Evolutionary conservation across 371 early-diverging fungal genomes (phyloP).

Genomic region (Chytridium lagenaria): DNA sequence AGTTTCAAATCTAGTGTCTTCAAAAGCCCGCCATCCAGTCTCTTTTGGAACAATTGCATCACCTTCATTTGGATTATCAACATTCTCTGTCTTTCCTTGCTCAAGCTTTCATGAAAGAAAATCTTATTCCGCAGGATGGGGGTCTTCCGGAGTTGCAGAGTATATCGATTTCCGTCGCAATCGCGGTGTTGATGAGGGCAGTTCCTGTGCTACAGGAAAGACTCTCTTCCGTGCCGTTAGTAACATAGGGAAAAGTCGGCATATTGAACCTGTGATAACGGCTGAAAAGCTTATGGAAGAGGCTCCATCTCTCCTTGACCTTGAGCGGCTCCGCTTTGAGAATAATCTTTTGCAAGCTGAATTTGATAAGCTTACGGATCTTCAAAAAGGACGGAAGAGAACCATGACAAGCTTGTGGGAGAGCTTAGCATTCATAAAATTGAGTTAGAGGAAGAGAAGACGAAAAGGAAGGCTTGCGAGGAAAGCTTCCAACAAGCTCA

Average conservation of each 20-base stretch:
- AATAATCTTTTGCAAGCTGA: not conserved
- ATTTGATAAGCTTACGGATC: not conserved
- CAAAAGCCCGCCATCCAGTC: not conserved
- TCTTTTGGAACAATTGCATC: conserved; percentile 1
- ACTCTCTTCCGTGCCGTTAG: no score
- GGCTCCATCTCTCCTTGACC: no score
- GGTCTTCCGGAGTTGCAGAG: not conserved
- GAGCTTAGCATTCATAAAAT: not conserved
- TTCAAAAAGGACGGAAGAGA: not conserved
- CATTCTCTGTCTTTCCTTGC: not conserved
- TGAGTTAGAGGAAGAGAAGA: not conserved
- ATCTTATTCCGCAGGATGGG: not conserved
- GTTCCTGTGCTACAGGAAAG: not conserved
- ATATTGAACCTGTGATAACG: no score
- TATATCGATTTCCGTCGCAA: not conserved
- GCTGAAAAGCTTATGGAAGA: no score
- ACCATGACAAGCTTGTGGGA: not conserved
- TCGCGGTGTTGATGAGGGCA: not conserved
- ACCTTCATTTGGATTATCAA: not conserved
- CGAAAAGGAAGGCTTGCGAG: not conserved
- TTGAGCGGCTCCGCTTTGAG: not conserved
- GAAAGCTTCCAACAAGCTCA: not conserved
- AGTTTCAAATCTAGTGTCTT: not conserved
- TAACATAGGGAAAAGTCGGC: no score
- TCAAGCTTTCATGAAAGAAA: not conserved